Conservation (phyloP, 495 filamentous ascomycete genomes). For the Glonium stellatum region DNA sequence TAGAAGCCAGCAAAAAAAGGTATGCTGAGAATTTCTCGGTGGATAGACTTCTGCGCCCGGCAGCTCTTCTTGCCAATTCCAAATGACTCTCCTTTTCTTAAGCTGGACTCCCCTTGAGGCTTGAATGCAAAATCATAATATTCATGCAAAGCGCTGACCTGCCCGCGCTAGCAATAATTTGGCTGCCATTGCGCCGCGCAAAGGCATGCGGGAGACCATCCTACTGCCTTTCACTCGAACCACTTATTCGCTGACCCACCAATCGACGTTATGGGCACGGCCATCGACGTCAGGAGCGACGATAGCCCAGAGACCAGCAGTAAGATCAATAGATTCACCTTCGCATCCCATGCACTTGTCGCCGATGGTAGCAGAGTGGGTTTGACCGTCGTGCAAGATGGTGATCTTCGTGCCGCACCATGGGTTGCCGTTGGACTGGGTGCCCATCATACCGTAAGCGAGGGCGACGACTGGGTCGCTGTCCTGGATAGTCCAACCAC, state of each 20-base stretch:
- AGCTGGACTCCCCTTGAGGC: background rate
- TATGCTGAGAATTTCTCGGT: background rate
- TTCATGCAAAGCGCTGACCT: constrained; percentile 6
- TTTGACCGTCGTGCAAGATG: constrained; percentile 24
- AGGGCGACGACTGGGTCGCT: constrained; percentile 37
- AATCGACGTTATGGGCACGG: constrained; percentile 21
- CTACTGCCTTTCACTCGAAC: background rate
- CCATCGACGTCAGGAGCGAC: constrained; percentile 18
- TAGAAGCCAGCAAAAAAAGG: background rate
- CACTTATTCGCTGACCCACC: constrained; percentile 17
- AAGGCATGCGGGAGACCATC: background rate
- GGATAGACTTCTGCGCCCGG: constrained; percentile 2
- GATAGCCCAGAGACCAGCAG: background rate
- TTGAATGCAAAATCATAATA: constrained; percentile 3
- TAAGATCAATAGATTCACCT: constrained; percentile 25
- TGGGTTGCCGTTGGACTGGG: constrained; percentile 39
- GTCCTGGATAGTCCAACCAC: constrained; percentile 29
- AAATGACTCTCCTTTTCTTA: background rate
- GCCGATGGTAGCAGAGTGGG: constrained; percentile 27
- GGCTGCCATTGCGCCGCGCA: background rate
- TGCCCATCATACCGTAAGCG: constrained; percentile 22
- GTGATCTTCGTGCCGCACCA: constrained; percentile 35
- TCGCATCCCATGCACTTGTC: constrained; percentile 32
- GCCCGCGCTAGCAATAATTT: constrained; percentile 2
- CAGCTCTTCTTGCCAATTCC: background rate